phyloP scores from a whole-genome alignment of 495 filamentous ascomycete genomes.

The Aspergillus ostianus region DNA sequence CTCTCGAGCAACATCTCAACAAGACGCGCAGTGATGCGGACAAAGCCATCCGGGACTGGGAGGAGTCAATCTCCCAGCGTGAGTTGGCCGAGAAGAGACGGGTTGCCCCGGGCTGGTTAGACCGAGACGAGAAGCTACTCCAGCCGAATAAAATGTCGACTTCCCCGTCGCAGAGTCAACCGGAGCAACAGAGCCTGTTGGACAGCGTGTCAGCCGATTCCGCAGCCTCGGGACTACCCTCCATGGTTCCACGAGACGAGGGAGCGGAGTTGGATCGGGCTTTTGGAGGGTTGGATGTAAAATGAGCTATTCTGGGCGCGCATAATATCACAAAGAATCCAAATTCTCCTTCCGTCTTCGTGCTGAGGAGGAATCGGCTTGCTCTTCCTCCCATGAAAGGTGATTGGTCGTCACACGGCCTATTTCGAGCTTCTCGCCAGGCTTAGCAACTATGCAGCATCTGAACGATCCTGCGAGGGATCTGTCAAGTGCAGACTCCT shows the following conservation, averaged over 20 bases:
- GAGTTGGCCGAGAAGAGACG: constrained; percentile 91
- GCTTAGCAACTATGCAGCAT: too few relatives aligned
- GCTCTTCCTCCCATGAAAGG: not conserved
- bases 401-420: not conserved
- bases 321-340: not conserved
- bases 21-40: constrained; percentile 62
- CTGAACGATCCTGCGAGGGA: not conserved
- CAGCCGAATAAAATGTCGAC: constrained; percentile 54
- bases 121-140: constrained; percentile 80
- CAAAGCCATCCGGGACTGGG: constrained; percentile 63
- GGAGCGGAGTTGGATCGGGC: constrained; percentile 86
- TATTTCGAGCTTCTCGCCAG: not conserved
- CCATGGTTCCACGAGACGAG: constrained; percentile 52
- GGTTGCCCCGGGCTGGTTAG: constrained; percentile 91
- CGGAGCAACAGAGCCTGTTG: constrained; percentile 40
- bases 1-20: constrained; percentile 71
- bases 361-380: not conserved
- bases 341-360: not conserved
- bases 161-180: constrained; percentile 19
- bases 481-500: not conserved
- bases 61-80: constrained; percentile 65
- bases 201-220: constrained; percentile 45
- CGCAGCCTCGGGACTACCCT: constrained; percentile 37
- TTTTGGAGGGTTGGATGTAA: constrained; percentile 69
- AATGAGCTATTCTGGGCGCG: constrained; percentile 27